Conservation (phyloP, 306 rosid species). For the Fagus sylvatica region DNA sequence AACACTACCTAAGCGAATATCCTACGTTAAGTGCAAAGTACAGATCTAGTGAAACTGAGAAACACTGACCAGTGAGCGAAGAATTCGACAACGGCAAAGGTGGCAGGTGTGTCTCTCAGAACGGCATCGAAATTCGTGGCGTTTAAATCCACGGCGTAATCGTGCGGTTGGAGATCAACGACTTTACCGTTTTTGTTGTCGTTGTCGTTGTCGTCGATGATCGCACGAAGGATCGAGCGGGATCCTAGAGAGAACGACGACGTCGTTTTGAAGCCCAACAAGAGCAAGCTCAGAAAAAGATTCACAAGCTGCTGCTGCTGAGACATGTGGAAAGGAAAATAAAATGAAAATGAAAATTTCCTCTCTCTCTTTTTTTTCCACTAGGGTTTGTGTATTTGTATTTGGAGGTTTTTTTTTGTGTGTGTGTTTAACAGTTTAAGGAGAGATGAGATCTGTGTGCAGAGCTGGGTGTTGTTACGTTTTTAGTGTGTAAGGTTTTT, state of each 20-base stretch:
- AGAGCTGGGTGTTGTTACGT: no score
- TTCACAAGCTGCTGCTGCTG: slow-evolving; percentile 34
- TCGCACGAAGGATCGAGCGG: slow-evolving; percentile 64
- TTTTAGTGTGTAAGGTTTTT: no score
- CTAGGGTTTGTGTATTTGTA: slow-evolving; percentile 10
- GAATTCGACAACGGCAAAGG: slow-evolving; percentile 80
- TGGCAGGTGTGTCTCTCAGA: slow-evolving; percentile 75
- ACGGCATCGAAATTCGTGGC: slow-evolving; percentile 69
- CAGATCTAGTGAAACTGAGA: background rate
- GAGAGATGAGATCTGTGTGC: no score
- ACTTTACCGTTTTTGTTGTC: no score
- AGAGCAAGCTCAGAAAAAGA: slow-evolving; percentile 43
- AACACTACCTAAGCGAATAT: no score
- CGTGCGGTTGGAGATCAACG: slow-evolving; percentile 30
- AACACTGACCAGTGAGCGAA: slow-evolving; percentile 81
- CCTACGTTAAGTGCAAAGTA: no score
- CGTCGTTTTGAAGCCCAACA: slow-evolving; percentile 32
- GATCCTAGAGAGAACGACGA: slow-evolving; percentile 41
- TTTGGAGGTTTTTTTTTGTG: no score
- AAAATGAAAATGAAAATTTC: no score
- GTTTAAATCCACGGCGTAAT: slow-evolving; percentile 78
- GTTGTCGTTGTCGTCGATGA: slow-evolving; percentile 22
- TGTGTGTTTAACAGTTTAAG: no score
- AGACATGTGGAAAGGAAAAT: slow-evolving; percentile 25
- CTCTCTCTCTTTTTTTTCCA: background rate